Percentiles rank a stretch among this genome's conserved stretches.
phyloP scores from a whole-genome alignment of 164 flowering plant genomes.

The Vitis rupestris region DNA sequence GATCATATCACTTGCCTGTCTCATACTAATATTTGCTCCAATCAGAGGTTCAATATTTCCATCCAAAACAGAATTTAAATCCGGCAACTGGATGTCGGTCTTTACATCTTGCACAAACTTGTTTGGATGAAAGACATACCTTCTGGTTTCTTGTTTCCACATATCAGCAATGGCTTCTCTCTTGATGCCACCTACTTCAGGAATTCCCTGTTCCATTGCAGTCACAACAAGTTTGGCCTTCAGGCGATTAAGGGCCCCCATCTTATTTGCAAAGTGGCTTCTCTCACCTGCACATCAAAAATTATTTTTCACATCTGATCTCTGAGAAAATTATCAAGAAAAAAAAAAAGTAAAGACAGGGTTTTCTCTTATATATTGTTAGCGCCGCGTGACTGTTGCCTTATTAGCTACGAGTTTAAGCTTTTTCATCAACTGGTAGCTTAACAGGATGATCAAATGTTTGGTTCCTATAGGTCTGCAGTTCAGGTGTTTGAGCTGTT shows the following conservation, averaged over 20 bases:
- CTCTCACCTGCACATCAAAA: conserved; percentile 64
- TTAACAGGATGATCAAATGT: no score
- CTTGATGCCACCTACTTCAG: conserved; percentile 38
- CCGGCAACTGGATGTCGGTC: conserved; percentile 65
- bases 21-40: conserved; percentile 61
- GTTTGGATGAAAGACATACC: conserved; percentile 57
- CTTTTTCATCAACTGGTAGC: no score
- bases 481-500: no score
- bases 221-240: conserved; percentile 67
- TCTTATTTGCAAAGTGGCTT: conserved; percentile 71
- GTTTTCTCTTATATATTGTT: no score
- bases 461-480: no score
- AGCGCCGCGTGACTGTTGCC: no score
- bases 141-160: conserved; percentile 51
- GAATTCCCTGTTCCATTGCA: conserved; percentile 53
- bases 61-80: conserved; percentile 64
- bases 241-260: conserved; percentile 76
- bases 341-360: no score
- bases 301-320: background rate
- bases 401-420: no score
- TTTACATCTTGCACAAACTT: conserved; percentile 78
- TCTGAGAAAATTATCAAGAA: no score
- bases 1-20: conserved; percentile 36
- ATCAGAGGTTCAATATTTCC: conserved; percentile 78
- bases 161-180: conserved; percentile 29